Evolutionary conservation across 164 flowering plant species (phyloP), one percentile per base, ranked within the genome.

Genomic region (Nelumbo lutea): DNA sequence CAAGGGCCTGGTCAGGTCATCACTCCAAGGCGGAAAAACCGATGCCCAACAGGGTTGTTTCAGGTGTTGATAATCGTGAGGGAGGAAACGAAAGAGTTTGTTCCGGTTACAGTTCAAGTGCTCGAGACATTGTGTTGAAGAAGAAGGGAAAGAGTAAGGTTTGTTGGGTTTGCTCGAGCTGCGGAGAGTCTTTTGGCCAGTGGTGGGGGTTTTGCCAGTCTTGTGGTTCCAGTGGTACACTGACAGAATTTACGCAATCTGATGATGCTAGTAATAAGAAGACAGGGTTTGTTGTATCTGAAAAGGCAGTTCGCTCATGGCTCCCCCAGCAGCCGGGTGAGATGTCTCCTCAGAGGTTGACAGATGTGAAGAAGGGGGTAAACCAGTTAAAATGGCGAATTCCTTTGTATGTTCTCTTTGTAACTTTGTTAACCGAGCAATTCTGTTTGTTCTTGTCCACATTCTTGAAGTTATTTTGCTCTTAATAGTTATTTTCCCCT

Each of bases 161-260:
- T 8, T 3, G 3, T 11, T 88, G 81, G 81, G 97, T 94, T 0
- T 94, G 98, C 61, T 67, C 74, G n/a, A 67, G 79, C 50, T 94
- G 98, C 65, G 98, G 97, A 60, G 56, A 83, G 39, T 73, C 85
- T 0, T 75, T 71, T 11, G 87, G 84, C 59, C 96, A 93, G 79
- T 93, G 98, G 98, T 93, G 97, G 97, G 98, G 97, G 2, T 38
- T 69, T n/a, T 93, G 98, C 67, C 69, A 61, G 46, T 51, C 69
- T 40, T 93, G 98, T 47, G 38, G 66, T 5, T 15, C n/a, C 0
- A 70, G 65, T 0, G 91, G 89, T 6, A 85, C 91, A 1, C 41
- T 93, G 77, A 80, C 71, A 68, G 66, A 72, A 75, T 86, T 87
- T 65, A 64, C 78, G 8, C 79, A 56, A 39, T 65, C 64, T 39